Base-by-base conservation (phyloP, 106 monocot genomes). In the Narthecium ossifragum region DNA sequence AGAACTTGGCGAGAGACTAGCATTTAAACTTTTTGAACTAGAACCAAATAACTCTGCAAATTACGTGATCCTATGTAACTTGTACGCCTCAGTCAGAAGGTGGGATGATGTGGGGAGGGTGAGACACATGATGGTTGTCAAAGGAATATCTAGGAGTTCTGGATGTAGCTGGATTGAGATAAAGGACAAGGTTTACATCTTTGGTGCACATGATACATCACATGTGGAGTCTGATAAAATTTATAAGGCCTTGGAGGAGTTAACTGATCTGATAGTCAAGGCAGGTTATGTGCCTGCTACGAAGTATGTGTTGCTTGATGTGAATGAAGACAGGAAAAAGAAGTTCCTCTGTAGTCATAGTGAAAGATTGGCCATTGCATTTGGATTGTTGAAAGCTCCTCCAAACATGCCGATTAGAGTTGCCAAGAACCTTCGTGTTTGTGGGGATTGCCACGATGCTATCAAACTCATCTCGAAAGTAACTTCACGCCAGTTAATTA, bases 131-230 rank as follows among this genome's bases (percentile, higher is more conserved):
- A 79, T 74, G 73, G 47, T 43, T 5, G 26, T 10, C 1, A 79
- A 64, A 31, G 73, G 73, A 5, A 55, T 79, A 37, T 55, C 48
- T 18, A 79, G 74, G 51, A 59, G 45, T 14, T 39, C 55, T 21
- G 79, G 79, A 1, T 70, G 64, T 43, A 74, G 79, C 45, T 79
- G 79, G 79, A 60, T 74, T 40, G 73, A 79, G n/a, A 54, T 79
- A 18, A 69, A 65, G 38, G 55, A 65, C 39, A 70, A 64, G 40
- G 64, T 74, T 29, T 51, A 60, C 56, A 61, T 69, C 29, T 79
- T 79, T 65, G 69, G 65, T 17, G 73, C 79, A 34, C 73, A 79
- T 65, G 79, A 74, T 53, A 62, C 23, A 58, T 68, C 59, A 59
- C 52, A 68, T 53, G 10, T 17, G 24, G 67, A 78, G 29, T 57